phyloP scores from a whole-genome alignment of 2,329 filamentous ascomycete genomes.

The Fusarium sacchari region DNA sequence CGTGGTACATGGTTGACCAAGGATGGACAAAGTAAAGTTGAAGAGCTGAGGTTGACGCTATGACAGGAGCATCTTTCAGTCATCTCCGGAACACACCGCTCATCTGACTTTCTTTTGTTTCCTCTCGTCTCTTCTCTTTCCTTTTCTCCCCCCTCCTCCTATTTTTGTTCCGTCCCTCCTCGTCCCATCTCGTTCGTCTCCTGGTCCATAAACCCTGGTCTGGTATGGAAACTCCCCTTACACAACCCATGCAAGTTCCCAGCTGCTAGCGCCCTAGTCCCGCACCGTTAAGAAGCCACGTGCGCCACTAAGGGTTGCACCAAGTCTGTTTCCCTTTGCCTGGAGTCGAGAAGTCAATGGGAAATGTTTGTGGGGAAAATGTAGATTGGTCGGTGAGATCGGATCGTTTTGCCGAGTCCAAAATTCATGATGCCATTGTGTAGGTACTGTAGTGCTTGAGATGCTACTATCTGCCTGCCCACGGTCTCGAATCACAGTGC shows the following conservation, averaged over 20 bases:
- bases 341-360: constrained; percentile 16
- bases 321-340: constrained; percentile 19
- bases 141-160: constrained; percentile 7
- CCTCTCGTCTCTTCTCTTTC: constrained; percentile 16
- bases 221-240: constrained; percentile 16
- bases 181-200: constrained; percentile 9
- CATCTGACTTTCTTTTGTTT: constrained; percentile 25
- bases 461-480: neutral
- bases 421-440: constrained; percentile 25
- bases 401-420: constrained; percentile 33
- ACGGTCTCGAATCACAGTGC: constrained; percentile 22
- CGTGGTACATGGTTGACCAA: neutral
- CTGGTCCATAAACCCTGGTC: constrained; percentile 5
- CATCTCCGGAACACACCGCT: constrained; percentile 29
- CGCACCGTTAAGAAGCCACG: constrained; percentile 46
- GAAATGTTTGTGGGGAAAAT: constrained; percentile 38
- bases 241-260: constrained; percentile 34
- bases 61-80: constrained; percentile 23
- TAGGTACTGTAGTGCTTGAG: constrained; percentile 5
- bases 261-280: constrained; percentile 40
- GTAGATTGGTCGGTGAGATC: constrained; percentile 39
- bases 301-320: constrained; percentile 41
- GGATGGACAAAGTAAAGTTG: neutral
- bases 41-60: constrained; percentile 30
- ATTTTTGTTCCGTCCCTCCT: constrained; percentile 3